Evolutionary conservation across 2,329 filamentous ascomycete genomes (phyloP).

Genomic region (Aureobasidium uvarum): DNA sequence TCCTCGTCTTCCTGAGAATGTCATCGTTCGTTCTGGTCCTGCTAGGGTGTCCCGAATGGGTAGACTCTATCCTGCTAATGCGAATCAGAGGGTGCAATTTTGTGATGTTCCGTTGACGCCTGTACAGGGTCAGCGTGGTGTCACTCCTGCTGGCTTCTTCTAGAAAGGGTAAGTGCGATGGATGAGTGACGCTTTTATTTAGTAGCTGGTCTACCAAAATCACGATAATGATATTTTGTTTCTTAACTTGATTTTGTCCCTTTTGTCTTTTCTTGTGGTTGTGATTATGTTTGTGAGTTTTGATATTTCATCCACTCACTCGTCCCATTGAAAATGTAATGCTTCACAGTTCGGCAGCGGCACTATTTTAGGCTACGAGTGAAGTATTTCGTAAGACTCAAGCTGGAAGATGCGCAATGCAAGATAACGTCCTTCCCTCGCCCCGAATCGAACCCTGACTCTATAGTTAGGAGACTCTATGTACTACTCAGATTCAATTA

Average conservation of each 20-base stretch:
- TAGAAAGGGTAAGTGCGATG: neutral
- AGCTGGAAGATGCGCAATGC: too few species aligned
- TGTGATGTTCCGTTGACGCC: conserved; percentile 3
- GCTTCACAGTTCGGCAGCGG: too few species aligned
- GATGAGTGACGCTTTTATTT: neutral
- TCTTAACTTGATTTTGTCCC: too few species aligned
- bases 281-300: neutral
- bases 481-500: too few species aligned
- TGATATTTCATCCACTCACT: neutral
- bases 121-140: neutral
- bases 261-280: neutral
- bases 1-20: neutral
- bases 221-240: neutral
- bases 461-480: too few species aligned
- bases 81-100: neutral
- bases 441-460: too few species aligned
- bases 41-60: neutral
- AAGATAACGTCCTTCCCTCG: too few species aligned
- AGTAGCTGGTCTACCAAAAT: conserved; percentile 13
- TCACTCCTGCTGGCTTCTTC: neutral
- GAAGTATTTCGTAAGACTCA: too few species aligned
- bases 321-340: too few species aligned
- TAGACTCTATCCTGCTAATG: neutral
- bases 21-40: neutral
- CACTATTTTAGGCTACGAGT: too few species aligned